Percentiles rank a stretch among this genome's conserved stretches.
Evolutionary conservation across 1,284 basidiomycete species (phyloP).

Genomic region (Cryptococcus sp.): DNA sequence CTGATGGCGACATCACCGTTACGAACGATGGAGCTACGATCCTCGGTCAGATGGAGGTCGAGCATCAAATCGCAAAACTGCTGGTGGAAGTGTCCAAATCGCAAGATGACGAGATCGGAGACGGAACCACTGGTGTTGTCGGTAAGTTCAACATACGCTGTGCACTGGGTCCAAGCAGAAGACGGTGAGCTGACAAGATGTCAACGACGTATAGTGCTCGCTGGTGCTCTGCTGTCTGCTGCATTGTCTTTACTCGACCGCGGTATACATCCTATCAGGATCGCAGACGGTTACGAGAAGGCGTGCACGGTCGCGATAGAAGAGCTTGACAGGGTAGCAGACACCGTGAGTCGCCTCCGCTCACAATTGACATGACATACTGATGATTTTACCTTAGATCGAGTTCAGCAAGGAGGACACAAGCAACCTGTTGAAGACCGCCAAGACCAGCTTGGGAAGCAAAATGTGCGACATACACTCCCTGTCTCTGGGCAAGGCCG

Average conservation of each 20-base stretch:
- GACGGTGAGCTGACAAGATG: conserved; percentile 6
- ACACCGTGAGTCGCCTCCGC: conserved; percentile 60
- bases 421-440: conserved; percentile 85
- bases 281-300: conserved; percentile 96
- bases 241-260: conserved; percentile 81
- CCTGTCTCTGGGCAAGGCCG: background rate
- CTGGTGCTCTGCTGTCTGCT: conserved; percentile 77
- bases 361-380: background rate
- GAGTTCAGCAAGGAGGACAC: conserved; percentile 81
- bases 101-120: conserved; percentile 99
- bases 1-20: conserved; percentile 98
- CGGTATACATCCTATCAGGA: conserved; percentile 96
- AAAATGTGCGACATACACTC: conserved; percentile 73
- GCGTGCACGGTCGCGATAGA: conserved; percentile 87
- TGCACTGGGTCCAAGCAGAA: background rate
- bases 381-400: conserved; percentile 31
- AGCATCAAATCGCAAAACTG: conserved; percentile 97
- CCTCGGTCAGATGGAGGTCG: conserved; percentile 93
- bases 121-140: conserved; percentile 98
- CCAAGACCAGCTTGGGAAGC: conserved; percentile 93
- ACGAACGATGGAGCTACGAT: conserved; percentile 99
- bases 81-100: conserved; percentile 95
- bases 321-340: conserved; percentile 90
- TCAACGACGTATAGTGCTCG: conserved; percentile 68
- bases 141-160: conserved; percentile 61